These are phyloP conservation scores for Penicillium fimorum DNA, from an alignment of 495 filamentous ascomycete genomes.

Conservation along the genomic window DNA sequence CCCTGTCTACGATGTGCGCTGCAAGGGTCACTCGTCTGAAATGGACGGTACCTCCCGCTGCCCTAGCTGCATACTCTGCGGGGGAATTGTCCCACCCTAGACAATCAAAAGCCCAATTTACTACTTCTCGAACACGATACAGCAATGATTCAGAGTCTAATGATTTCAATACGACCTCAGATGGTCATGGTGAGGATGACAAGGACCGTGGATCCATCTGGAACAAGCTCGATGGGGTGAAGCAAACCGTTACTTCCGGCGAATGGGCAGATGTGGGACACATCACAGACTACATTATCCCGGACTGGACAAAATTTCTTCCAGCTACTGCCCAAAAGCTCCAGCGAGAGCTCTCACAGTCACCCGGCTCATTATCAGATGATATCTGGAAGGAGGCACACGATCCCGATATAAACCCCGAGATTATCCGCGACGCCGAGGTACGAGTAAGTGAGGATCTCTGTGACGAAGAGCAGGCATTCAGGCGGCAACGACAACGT, in stretches of 20 bases:
- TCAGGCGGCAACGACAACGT: conserved; percentile 60
- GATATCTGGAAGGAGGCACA: conserved; percentile 92
- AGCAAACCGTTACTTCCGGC: conserved; percentile 51
- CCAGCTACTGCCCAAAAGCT: conserved; percentile 80
- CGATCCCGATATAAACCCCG: conserved; percentile 77
- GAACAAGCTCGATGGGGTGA: conserved; percentile 56
- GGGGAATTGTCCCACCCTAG: conserved; percentile 26
- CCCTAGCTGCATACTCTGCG: conserved; percentile 34
- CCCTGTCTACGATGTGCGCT: conserved; percentile 39
- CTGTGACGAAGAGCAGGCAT: conserved; percentile 77
- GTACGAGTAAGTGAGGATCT: conserved; percentile 82
- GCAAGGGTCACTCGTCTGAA: conserved; percentile 33
- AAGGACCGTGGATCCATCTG: conserved; percentile 48
- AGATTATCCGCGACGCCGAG: conserved; percentile 72
- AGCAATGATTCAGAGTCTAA: conserved; percentile 16
- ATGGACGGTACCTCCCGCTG: conserved; percentile 42
- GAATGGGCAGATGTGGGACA: conserved; percentile 63
- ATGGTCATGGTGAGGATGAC: background rate
- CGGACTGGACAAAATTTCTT: conserved; percentile 75
- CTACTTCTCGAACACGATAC: conserved; percentile 19
- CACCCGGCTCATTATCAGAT: conserved; percentile 80
- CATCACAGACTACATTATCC: conserved; percentile 68
- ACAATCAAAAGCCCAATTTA: conserved; percentile 27
- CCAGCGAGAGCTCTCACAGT: conserved; percentile 81
- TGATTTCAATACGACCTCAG: background rate